These are phyloP conservation scores for Aquanectria penicillioides DNA, from an alignment of 2,329 filamentous ascomycete genomes.

Conservation along the genomic window DNA sequence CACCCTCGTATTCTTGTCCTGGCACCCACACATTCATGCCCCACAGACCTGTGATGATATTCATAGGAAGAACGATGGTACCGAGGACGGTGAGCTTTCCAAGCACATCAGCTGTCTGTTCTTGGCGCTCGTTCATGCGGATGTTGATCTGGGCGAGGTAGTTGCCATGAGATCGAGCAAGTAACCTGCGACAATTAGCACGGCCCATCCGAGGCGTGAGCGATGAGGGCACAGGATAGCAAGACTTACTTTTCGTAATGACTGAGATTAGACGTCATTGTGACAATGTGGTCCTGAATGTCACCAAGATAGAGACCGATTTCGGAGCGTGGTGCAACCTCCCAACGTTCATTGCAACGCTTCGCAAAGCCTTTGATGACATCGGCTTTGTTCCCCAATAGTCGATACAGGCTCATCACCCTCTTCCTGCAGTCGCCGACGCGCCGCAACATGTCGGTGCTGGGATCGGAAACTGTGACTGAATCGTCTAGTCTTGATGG, in stretches of 20 bases:
- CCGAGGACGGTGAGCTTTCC: slow-evolving; percentile 95
- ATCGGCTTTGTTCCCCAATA: slow-evolving; percentile 96
- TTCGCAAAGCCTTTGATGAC: slow-evolving; percentile 99
- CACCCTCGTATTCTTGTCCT: slow-evolving; percentile 83
- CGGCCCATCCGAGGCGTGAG: background rate
- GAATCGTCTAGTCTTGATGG: slow-evolving; percentile 61
- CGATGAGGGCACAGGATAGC: background rate
- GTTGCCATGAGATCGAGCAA: slow-evolving; percentile 91
- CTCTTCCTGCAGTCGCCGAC: slow-evolving; percentile 96
- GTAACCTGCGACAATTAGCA: slow-evolving; percentile 66
- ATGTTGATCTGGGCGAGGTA: slow-evolving; percentile 99
- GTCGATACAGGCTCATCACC: slow-evolving; percentile 93
- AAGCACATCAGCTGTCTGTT: slow-evolving; percentile 93
- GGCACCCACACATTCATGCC: slow-evolving; percentile 99
- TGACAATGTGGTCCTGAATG: slow-evolving; percentile 99
- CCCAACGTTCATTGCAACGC: slow-evolving; percentile 97
- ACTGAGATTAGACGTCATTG: slow-evolving; percentile 95
- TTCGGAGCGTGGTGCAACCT: slow-evolving; percentile 92
- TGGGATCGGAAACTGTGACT: slow-evolving; percentile 55
- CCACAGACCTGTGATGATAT: slow-evolving; percentile 98
- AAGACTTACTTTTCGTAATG: slow-evolving; percentile 90
- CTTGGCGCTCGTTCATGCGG: slow-evolving; percentile 96
- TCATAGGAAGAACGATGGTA: slow-evolving; percentile 98
- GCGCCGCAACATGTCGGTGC: slow-evolving; percentile 87
- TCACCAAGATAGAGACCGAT: slow-evolving; percentile 98